Conservation (phyloP, 257 asterid genomes). For the Plantago major region DNA sequence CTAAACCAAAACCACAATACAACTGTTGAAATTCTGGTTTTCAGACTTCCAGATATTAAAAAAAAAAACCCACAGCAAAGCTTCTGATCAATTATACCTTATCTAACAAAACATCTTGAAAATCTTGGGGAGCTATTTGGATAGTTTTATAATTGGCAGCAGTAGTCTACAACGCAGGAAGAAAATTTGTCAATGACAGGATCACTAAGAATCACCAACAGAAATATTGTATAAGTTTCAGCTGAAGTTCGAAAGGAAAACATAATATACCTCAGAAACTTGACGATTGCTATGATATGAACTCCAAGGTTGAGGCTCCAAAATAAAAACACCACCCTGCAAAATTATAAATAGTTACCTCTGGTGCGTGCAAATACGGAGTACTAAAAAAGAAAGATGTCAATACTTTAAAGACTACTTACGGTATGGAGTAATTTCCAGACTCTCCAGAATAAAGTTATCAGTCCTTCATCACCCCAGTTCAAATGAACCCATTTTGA, state of each 20-base stretch:
- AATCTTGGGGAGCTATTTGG: too few relatives aligned
- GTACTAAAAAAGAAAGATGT: background rate
- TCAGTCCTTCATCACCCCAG: constrained; percentile 91
- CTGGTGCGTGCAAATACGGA: background rate
- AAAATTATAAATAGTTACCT: constrained; percentile 19
- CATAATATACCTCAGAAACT: constrained; percentile 67
- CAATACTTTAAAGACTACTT: constrained; percentile 6
- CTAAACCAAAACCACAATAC: too few relatives aligned
- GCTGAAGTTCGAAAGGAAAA: background rate
- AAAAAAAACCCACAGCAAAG: too few relatives aligned
- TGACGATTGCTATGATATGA: constrained; percentile 68
- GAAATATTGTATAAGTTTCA: background rate
- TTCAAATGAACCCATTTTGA: constrained; percentile 93
- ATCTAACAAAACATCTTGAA: too few relatives aligned
- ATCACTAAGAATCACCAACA: background rate
- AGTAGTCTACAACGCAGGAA: constrained; percentile 45
- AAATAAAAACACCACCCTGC: constrained; percentile 86
- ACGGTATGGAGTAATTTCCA: constrained; percentile 86
- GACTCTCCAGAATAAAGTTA: constrained; percentile 64
- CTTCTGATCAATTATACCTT: too few relatives aligned
- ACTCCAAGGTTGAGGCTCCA: constrained; percentile 97
- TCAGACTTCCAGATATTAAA: too few relatives aligned
- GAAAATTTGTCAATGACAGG: background rate
- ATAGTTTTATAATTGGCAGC: background rate
- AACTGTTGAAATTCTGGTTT: too few relatives aligned